These are phyloP conservation scores for Colletotrichum spinosum DNA, from an alignment of 2,329 filamentous ascomycete genomes.

Conservation along the genomic window DNA sequence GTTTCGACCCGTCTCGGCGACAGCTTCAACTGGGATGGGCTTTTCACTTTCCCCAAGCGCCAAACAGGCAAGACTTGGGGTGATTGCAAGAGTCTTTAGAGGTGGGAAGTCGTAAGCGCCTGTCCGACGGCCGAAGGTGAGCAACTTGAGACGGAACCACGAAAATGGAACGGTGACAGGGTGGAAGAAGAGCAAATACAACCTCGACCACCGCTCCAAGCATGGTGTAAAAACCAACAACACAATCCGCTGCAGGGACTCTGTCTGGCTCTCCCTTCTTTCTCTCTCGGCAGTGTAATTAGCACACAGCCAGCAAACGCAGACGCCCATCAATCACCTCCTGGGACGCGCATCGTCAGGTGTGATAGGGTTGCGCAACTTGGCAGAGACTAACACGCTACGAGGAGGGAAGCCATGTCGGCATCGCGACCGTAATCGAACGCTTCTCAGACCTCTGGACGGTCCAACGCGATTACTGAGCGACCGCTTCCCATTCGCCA, in stretches of 20 bases:
- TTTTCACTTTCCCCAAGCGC: not conserved
- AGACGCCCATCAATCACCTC: not conserved
- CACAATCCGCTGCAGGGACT: constrained; percentile 2
- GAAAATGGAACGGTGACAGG: not conserved
- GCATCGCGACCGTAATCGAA: constrained; percentile 16
- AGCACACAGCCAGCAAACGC: not conserved
- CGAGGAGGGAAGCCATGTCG: constrained; percentile 24
- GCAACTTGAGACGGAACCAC: not conserved
- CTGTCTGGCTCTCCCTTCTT: not conserved
- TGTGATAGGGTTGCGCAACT: not conserved
- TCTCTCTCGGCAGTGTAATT: too few species aligned
- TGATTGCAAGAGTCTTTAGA: not conserved
- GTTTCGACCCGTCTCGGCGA: constrained; percentile 5
- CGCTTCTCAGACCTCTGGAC: constrained; percentile 8
- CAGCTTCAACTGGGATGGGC: not conserved
- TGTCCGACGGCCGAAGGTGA: not conserved
- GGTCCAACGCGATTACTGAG: not conserved
- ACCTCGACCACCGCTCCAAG: constrained; percentile 10
- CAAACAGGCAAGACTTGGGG: constrained; percentile 15
- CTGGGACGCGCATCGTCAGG: not conserved
- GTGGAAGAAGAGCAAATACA: not conserved
- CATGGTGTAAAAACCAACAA: constrained; percentile 7
- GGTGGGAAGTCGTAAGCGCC: constrained; percentile 17
- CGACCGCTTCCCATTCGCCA: constrained; percentile 16
- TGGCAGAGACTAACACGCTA: not conserved